Base-by-base conservation (phyloP, 352 stramenopile species). In the Pythium vanterpoolii region DNA sequence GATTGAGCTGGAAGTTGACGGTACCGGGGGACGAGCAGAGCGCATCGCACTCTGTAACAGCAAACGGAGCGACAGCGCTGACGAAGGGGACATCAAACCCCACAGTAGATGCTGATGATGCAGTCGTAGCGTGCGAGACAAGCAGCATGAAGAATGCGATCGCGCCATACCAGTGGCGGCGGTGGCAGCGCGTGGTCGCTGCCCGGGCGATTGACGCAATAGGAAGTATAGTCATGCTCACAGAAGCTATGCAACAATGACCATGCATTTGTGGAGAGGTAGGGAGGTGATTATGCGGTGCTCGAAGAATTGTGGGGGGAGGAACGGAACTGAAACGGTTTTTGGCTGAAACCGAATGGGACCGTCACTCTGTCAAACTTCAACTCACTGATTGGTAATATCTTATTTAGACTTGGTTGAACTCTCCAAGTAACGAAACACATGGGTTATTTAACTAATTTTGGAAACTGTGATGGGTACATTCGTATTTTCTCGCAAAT, bases 21-120 rank as follows among this genome's bases (percentile, higher is more conserved):
- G 56, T 68, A 2, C 64, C 54, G 2, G 74, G 73, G 0, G 67
- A 79, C 9, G 66, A 63, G 43, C 76, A 86, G 6, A 55, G 43
- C 0, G 68, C 64, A 49, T 80, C 53, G 39, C 73, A 82, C 53
- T 80, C 72, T 1, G 26, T 40, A 21, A 83, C 60, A 3, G 11
- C 46, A 21, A 72, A 77, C 14, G 73, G 71, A 18, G 56, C 39
- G 0, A 45, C 26, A 1, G 64, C 3, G 16, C 53, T 69, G 4
- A 59, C 72, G 52, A 82, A 86, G 4, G 60, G 28, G 3, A 47
- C 16, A 33, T 65, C 45, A 40, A 86, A 82, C 9, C 73, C 74
- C 52, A 42, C 34, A 18, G 7, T n/a, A 13, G 44, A 23, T n/a
- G 44, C 21, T 18, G 24, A 26, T 44, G 42, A 23, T n/a, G 19